Percentiles rank a stretch among this genome's conserved stretches.
Evolutionary conservation across 2,329 filamentous ascomycete genomes (phyloP).

Genomic region (Gnomoniopsis smithogilvyi): DNA sequence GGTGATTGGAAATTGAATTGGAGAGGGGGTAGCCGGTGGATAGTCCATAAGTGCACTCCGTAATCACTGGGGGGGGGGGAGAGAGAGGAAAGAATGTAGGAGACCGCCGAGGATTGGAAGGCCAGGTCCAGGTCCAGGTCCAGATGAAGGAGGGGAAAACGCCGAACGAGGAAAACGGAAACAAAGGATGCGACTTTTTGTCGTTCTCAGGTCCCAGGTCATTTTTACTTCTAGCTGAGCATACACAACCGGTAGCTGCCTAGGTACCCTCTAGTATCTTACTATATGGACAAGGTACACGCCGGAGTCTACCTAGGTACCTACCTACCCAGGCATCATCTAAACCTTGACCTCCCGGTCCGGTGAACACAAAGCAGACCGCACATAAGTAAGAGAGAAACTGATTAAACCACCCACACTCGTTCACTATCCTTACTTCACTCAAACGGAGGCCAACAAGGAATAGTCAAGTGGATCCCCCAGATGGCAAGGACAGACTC

Average conservation of each 20-base stretch:
- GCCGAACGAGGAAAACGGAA: conserved; percentile 3
- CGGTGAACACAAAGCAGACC: too few relatives aligned
- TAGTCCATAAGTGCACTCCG: neutral
- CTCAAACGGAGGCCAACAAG: conserved; percentile 15
- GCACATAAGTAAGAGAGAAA: too few relatives aligned
- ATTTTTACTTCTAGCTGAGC: too few relatives aligned
- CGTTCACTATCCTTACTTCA: neutral
- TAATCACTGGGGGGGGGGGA: neutral
- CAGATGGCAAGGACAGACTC: neutral
- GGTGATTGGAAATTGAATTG: conserved; percentile 6
- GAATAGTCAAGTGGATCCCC: neutral
- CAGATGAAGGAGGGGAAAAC: neutral
- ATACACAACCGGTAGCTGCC: too few relatives aligned
- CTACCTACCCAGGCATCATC: too few relatives aligned
- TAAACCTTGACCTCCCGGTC: too few relatives aligned
- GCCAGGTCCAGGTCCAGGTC: neutral
- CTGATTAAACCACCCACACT: neutral
- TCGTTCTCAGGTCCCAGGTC: neutral
- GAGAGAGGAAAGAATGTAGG: neutral
- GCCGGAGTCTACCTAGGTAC: too few relatives aligned
- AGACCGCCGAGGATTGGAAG: neutral
- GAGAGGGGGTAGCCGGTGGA: neutral
- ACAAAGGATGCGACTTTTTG: neutral
- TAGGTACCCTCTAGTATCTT: too few relatives aligned
- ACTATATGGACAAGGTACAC: too few relatives aligned